These are phyloP conservation scores for Candida railenensis DNA, from an alignment of 805 yeast genomes.

Conservation along the genomic window DNA sequence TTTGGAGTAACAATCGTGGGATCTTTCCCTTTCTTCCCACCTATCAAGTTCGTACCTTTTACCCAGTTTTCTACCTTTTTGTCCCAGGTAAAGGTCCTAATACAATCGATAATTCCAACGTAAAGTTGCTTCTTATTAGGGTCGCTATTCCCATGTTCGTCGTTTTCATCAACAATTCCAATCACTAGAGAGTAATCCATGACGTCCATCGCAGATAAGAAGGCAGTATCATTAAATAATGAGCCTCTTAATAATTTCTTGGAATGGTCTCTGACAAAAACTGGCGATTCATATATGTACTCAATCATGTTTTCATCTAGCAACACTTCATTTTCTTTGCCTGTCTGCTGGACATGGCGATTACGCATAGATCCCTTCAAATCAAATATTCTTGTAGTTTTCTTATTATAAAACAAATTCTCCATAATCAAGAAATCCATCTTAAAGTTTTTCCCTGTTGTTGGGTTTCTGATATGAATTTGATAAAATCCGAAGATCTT, in stretches of 20 bases:
- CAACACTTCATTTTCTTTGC: slow-evolving; percentile 89
- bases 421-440: slow-evolving; percentile 96
- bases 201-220: slow-evolving; percentile 93
- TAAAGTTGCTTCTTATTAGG: slow-evolving; percentile 63
- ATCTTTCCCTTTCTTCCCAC: slow-evolving; percentile 77
- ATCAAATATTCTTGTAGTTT: slow-evolving; percentile 85
- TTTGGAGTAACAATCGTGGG: slow-evolving; percentile 98
- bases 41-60: slow-evolving; percentile 81
- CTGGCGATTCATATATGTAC: slow-evolving; percentile 92
- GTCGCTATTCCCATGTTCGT: slow-evolving; percentile 41
- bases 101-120: slow-evolving; percentile 93
- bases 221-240: slow-evolving; percentile 91
- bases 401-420: slow-evolving; percentile 81
- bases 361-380: slow-evolving; percentile 97
- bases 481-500: slow-evolving; percentile 96
- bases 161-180: slow-evolving; percentile 51
- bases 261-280: slow-evolving; percentile 89
- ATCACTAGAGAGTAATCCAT: slow-evolving; percentile 97
- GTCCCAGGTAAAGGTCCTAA: slow-evolving; percentile 97
- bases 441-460: slow-evolving; percentile 71
- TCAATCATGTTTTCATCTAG: slow-evolving; percentile 98
- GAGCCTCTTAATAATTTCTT: slow-evolving; percentile 84
- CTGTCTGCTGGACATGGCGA: slow-evolving; percentile 95
- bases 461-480: slow-evolving; percentile 78
- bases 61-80: slow-evolving; percentile 98